These are phyloP conservation scores for Penicillium riverlandense DNA, from an alignment of 495 filamentous ascomycete genomes.

Conservation along the genomic window DNA sequence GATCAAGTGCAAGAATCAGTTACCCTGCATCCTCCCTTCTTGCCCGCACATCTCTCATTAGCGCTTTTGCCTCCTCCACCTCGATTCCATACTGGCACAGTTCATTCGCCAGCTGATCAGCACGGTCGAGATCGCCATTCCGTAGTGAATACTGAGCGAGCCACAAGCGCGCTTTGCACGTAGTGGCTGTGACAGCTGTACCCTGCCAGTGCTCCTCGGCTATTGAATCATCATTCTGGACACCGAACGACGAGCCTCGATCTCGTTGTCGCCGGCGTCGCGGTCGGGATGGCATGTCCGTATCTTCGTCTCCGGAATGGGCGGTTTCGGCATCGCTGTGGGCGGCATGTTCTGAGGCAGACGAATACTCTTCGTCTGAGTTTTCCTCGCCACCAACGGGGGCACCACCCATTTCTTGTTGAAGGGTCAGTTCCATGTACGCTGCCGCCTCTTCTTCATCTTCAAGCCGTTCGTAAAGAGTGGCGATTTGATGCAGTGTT, in stretches of 20 bases:
- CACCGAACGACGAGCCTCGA: slow-evolving; percentile 28
- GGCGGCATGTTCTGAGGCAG: slow-evolving; percentile 10
- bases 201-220: slow-evolving; percentile 44
- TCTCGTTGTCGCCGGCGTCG: slow-evolving; percentile 15
- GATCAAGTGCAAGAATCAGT: background rate
- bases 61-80: slow-evolving; percentile 94
- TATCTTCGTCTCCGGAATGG: slow-evolving; percentile 35
- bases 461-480: slow-evolving; percentile 73
- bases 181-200: slow-evolving; percentile 77
- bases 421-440: slow-evolving; percentile 92
- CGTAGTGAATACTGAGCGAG: slow-evolving; percentile 75
- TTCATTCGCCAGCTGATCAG: slow-evolving; percentile 78
- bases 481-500: slow-evolving; percentile 80
- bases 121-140: slow-evolving; percentile 62
- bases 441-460: slow-evolving; percentile 71
- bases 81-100: slow-evolving; percentile 94
- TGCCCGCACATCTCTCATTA: slow-evolving; percentile 82
- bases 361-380: slow-evolving; percentile 26
- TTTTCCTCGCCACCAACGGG: slow-evolving; percentile 20
- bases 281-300: slow-evolving; percentile 4
- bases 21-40: slow-evolving; percentile 53
- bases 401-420: slow-evolving; percentile 66
- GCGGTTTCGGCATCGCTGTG: slow-evolving; percentile 29
- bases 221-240: slow-evolving; percentile 40
- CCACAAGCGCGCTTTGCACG: slow-evolving; percentile 91